phyloP scores from a whole-genome alignment of 768 basidiomycete species.

The Xanthoconium stramineum region DNA sequence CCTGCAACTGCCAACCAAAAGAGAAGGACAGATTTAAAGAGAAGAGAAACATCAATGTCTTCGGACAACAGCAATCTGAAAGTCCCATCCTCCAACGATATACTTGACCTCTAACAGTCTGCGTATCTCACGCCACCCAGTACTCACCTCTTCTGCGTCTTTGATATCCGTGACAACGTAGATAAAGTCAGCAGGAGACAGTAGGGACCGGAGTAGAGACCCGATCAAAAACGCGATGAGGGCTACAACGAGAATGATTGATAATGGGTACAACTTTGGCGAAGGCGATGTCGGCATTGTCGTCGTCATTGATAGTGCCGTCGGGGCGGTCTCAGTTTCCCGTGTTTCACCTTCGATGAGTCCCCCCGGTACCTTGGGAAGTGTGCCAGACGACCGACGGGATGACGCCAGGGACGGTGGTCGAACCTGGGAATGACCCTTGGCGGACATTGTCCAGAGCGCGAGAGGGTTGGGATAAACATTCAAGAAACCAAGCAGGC shows the following conservation, averaged over 20 bases:
- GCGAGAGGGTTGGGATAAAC: conserved; percentile 57
- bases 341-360: conserved; percentile 21
- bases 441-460: conserved; percentile 43
- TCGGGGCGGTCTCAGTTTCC: background rate
- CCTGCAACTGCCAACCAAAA: background rate
- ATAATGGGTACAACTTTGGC: conserved; percentile 37
- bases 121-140: conserved; percentile 82
- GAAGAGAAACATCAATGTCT: conserved; percentile 44
- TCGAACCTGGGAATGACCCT: conserved; percentile 17
- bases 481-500: conserved; percentile 60
- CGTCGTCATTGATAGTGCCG: conserved; percentile 1
- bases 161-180: conserved; percentile 63
- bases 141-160: conserved; percentile 48
- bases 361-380: conserved; percentile 38
- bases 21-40: no score
- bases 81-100: conserved; percentile 80
- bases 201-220: conserved; percentile 80
- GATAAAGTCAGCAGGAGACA: conserved; percentile 90
- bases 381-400: conserved; percentile 20
- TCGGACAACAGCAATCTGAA: conserved; percentile 81
- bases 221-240: conserved; percentile 91
- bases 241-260: conserved; percentile 69
- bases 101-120: conserved; percentile 81
- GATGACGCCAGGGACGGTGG: conserved; percentile 22
- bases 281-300: background rate